Percentiles rank a stretch among this genome's conserved stretches.
These are phyloP conservation scores for Claviceps cyperi DNA, from an alignment of 2,329 filamentous ascomycete genomes.

Conservation along the genomic window DNA sequence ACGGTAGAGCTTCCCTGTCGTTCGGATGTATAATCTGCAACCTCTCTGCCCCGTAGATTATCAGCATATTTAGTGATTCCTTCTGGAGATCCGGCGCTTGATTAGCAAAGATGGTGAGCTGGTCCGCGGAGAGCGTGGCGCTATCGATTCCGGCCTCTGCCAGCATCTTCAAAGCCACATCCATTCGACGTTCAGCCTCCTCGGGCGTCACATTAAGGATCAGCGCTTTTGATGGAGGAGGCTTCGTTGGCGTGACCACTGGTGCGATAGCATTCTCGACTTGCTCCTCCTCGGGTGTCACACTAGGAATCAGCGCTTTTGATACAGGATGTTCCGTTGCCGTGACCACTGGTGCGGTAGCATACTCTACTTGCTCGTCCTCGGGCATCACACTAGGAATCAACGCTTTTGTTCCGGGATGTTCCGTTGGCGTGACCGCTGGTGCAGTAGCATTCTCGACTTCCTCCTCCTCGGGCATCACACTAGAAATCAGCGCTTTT, in stretches of 20 bases:
- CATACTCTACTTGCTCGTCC: no score
- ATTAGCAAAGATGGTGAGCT: constrained; percentile 46
- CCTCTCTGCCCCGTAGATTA: constrained; percentile 41
- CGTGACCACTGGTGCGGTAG: no score
- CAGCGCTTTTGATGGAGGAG: constrained; percentile 8
- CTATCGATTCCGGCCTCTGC: constrained; percentile 34
- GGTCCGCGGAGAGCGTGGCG: constrained; percentile 35
- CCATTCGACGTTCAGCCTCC: constrained; percentile 35
- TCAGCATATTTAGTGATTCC: constrained; percentile 40
- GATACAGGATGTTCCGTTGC: no score
- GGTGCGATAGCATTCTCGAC: no score
- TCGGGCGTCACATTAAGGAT: constrained; percentile 24
- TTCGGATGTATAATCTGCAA: constrained; percentile 41
- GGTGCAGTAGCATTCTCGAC: no score
- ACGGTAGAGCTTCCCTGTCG: constrained; percentile 18
- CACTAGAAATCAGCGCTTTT: no score
- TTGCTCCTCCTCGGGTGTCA: no score
- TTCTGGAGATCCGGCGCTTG: constrained; percentile 41
- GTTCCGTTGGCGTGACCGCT: no score
- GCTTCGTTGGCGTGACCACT: constrained; percentile 3
- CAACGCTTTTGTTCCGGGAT: no score
- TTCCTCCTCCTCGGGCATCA: no score
- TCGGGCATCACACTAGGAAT: no score
- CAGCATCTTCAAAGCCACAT: constrained; percentile 34
- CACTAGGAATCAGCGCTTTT: no score